A percentile compares a stretch with the other conserved stretches of the same genome.
Conservation (phyloP, 345 rosid genomes). For the Lumnitzera littorea region DNA sequence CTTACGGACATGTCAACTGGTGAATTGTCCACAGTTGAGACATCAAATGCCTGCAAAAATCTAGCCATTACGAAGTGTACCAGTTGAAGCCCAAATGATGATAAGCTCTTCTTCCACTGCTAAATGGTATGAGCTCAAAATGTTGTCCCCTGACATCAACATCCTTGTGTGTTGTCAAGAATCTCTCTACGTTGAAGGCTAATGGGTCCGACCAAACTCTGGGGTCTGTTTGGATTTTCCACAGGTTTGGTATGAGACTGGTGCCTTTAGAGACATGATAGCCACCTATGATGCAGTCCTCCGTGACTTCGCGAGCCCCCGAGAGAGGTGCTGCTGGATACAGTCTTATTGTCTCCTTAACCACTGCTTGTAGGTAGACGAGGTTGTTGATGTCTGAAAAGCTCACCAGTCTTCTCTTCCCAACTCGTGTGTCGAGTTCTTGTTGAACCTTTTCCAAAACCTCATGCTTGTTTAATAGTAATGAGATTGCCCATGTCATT, state of each 20-base stretch:
- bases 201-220: conserved; percentile 14
- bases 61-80: conserved; percentile 14
- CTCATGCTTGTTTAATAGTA: conserved; percentile 11
- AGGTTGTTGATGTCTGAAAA: conserved; percentile 18
- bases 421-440: conserved; percentile 14
- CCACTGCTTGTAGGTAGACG: conserved; percentile 17
- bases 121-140: conserved; percentile 20
- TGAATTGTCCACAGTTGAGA: neutral
- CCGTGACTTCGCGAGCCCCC: conserved; percentile 4
- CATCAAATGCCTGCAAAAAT: conserved; percentile 13
- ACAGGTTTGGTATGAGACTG: conserved; percentile 9
- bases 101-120: conserved; percentile 23
- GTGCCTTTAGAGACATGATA: conserved; percentile 20
- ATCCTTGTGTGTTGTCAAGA: conserved; percentile 7
- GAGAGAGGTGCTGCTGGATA: conserved; percentile 10
- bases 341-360: conserved; percentile 19
- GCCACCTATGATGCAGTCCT: conserved; percentile 17
- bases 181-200: conserved; percentile 22
- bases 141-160: conserved; percentile 16
- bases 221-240: conserved; percentile 24
- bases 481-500: conserved; percentile 18
- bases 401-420: conserved; percentile 13
- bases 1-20: too few relatives aligned
- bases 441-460: conserved; percentile 11
- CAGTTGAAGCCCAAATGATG: conserved; percentile 16